Evolutionary conservation across 2,329 filamentous ascomycete species (phyloP).

Genomic region (Colletotrichum euphorbiae): DNA sequence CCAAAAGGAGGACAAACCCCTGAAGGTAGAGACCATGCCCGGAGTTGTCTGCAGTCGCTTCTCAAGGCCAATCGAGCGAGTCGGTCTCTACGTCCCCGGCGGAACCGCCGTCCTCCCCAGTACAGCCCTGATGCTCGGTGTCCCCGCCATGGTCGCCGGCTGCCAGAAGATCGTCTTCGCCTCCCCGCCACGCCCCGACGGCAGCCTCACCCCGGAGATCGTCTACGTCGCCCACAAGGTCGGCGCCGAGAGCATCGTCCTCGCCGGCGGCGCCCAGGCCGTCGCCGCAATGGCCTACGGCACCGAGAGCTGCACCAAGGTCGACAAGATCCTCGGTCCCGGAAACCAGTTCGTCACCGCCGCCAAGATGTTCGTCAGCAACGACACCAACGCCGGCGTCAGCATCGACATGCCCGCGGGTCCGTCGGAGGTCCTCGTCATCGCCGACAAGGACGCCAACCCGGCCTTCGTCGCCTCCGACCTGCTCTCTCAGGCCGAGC

Average conservation of each 20-base stretch:
- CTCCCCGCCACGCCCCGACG: slow-evolving; percentile 89
- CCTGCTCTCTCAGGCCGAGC: slow-evolving; percentile 93
- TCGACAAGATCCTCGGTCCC: slow-evolving; percentile 98
- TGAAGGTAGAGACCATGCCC: slow-evolving; percentile 96
- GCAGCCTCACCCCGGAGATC: slow-evolving; percentile 93
- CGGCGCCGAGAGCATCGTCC: slow-evolving; percentile 93
- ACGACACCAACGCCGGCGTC: slow-evolving; percentile 94
- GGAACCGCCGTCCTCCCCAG: slow-evolving; percentile 97
- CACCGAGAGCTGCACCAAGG: slow-evolving; percentile 92
- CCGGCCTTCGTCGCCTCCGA: slow-evolving; percentile 97
- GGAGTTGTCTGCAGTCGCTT: slow-evolving; percentile 96
- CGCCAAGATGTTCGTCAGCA: slow-evolving; percentile 97
- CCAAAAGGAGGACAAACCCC: slow-evolving; percentile 84
- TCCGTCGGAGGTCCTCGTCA: slow-evolving; percentile 94
- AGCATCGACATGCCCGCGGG: slow-evolving; percentile 99
- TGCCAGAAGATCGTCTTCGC: slow-evolving; percentile 96
- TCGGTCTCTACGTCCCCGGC: slow-evolving; percentile 96
- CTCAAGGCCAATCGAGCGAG: slow-evolving; percentile 89
- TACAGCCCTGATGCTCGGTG: slow-evolving; percentile 97
- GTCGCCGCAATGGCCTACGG: slow-evolving; percentile 98
- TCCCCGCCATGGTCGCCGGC: slow-evolving; percentile 96
- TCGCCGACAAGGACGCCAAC: slow-evolving; percentile 88
- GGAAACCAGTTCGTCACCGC: slow-evolving; percentile 99
- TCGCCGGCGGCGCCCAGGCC: slow-evolving; percentile 95
- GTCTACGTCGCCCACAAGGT: slow-evolving; percentile 98